Base-by-base conservation (phyloP, 2,329 filamentous ascomycete species). In the Byssochlamys sp. region DNA sequence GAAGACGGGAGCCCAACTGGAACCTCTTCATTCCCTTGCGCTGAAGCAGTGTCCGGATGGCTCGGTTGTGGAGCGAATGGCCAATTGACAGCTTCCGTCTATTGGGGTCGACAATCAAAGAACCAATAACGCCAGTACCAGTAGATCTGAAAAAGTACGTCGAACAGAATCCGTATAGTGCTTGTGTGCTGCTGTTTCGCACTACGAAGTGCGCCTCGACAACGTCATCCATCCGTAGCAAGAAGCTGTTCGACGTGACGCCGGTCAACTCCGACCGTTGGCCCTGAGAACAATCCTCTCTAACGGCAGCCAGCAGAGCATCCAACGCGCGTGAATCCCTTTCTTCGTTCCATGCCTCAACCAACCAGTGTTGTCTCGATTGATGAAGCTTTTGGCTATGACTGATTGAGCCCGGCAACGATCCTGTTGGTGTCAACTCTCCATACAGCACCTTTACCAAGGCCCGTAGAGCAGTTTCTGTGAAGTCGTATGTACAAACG, bases 401-500 rank as follows among this genome's bases (percentile, higher is more conserved):
- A 58, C 89, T 85, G 62, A 96, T 82, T 0, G 90, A 92, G 1
- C 91, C 83, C 0, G 84, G 83, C 9, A 85, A 68, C 7, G 77
- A 75, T 12, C 83, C 84, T 5, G 77, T 77, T 0, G 83, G 79
- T 1, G 75, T 75, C 27, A 85, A 71, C 60, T 95, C 89, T 9
- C 91, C 91, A 65, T 92, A 92, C 0, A 96, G 76, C 0, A 90
- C 88, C 58, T 90, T 86, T 19, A 95, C 90, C 3, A 96, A 77
- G 1, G 91, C 89, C 60, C 88, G 86, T 76, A 96, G 84, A 19
- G 92, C 91, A 6, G 89, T 92, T 66, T 96, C 92, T 0, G 92
- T 96, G 67, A 96, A 96, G 74, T 96, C 91, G 71, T 95, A 96
- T 0, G 91, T 96, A 77, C 92, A 96, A 48, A 97, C 82, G 66